Conservation (phyloP, 257 asterid species). For the Gynochthodes officinalis region DNA sequence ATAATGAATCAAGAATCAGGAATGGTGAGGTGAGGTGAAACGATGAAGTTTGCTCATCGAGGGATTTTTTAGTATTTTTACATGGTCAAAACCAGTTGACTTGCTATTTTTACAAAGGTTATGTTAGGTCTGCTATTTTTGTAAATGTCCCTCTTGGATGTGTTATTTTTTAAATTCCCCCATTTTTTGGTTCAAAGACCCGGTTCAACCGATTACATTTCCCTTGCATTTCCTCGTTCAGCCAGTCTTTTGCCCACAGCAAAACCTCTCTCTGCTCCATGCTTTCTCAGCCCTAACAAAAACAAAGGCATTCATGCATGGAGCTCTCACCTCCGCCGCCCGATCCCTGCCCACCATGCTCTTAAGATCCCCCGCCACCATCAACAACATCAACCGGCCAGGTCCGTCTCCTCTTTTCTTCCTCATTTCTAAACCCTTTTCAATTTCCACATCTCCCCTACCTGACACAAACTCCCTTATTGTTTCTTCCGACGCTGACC, state of each 20-base stretch:
- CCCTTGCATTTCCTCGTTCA: neutral
- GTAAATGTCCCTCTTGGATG: too few species aligned
- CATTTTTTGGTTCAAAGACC: too few species aligned
- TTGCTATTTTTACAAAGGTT: too few species aligned
- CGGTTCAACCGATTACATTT: too few species aligned
- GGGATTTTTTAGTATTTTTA: too few species aligned
- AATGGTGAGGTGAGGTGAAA: too few species aligned
- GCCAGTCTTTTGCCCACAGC: too few species aligned
- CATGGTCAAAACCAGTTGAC: too few species aligned
- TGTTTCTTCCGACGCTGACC: constrained; percentile 18
- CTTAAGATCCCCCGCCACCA: constrained; percentile 31
- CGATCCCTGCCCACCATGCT: constrained; percentile 25
- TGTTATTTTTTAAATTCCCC: too few species aligned
- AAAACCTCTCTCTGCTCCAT: neutral
- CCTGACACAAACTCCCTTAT: constrained; percentile 8
- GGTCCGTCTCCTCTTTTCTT: constrained; percentile 32
- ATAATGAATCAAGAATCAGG: too few species aligned
- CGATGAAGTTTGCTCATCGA: too few species aligned
- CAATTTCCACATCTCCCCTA: constrained; percentile 19
- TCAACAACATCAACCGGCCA: constrained; percentile 18
- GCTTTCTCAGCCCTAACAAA: neutral
- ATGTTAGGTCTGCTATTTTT: too few species aligned
- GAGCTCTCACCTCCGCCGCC: constrained; percentile 37
- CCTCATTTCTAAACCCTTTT: constrained; percentile 32
- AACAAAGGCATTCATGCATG: constrained; percentile 35